Evolutionary conservation across 2,329 filamentous ascomycete genomes (phyloP).

Genomic region (Dactylellina leptospora): DNA sequence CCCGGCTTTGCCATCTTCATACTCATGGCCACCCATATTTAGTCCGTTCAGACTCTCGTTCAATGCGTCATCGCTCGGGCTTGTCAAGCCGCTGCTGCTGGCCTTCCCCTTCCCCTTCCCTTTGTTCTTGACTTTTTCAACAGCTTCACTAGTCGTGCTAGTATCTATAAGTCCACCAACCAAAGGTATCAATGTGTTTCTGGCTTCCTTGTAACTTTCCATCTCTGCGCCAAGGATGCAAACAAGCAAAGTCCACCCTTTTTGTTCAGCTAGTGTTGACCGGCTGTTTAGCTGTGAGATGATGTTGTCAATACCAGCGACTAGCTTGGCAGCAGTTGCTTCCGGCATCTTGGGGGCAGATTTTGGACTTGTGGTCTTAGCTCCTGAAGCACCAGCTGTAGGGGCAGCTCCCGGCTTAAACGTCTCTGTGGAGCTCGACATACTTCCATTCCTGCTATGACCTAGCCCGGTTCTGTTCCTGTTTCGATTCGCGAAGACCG

Average conservation of each 20-base stretch:
- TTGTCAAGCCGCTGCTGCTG: constrained; percentile 15
- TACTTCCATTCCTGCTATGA: constrained; percentile 40
- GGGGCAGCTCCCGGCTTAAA: constrained; percentile 28
- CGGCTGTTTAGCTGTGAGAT: constrained; percentile 58
- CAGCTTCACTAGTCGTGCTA: constrained; percentile 22
- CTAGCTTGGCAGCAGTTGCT: constrained; percentile 27
- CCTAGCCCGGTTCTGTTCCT: constrained; percentile 19
- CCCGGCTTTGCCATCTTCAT: constrained; percentile 5
- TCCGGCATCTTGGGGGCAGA: constrained; percentile 36
- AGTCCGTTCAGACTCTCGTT: constrained; percentile 49
- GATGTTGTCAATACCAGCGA: constrained; percentile 48
- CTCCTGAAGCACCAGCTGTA: background rate
- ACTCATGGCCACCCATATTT: constrained; percentile 20
- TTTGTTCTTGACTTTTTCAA: constrained; percentile 22
- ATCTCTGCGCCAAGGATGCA: constrained; percentile 78
- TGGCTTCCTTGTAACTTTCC: constrained; percentile 70
- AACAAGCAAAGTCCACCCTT: constrained; percentile 79
- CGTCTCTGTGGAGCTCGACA: constrained; percentile 47
- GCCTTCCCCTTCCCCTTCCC: constrained; percentile 29
- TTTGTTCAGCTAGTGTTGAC: constrained; percentile 68
- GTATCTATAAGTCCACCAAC: constrained; percentile 38
- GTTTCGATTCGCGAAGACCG: constrained; percentile 48
- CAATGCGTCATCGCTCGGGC: constrained; percentile 39
- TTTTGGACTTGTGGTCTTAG: constrained; percentile 5
- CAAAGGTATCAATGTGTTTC: constrained; percentile 30